Evolutionary conservation across 148 eudicot species (phyloP).

Genomic region (Silene uniflora): DNA sequence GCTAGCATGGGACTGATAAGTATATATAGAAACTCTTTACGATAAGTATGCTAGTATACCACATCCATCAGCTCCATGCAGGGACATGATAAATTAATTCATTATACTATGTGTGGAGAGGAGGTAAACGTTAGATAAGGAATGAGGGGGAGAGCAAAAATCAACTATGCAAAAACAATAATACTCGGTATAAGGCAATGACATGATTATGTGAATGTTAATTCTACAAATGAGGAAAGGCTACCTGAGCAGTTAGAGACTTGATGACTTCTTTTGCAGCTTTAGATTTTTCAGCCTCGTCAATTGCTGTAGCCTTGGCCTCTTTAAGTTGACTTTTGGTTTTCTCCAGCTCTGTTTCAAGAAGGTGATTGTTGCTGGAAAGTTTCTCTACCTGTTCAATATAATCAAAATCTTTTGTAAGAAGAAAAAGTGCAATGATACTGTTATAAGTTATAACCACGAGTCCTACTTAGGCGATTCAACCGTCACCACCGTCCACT

Average conservation of each 20-base stretch:
- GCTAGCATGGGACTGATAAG: too few relatives aligned
- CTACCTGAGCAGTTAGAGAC: conserved; percentile 81
- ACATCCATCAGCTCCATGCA: not conserved
- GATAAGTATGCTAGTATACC: not conserved
- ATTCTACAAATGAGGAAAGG: not conserved
- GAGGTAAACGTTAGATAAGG: not conserved
- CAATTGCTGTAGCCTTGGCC: conserved; percentile 54
- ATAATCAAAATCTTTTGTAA: not conserved
- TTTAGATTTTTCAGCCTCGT: conserved; percentile 77
- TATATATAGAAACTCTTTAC: too few relatives aligned
- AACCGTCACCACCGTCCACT: not conserved
- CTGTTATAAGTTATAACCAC: not conserved
- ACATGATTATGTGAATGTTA: not conserved
- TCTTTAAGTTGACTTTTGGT: conserved; percentile 58
- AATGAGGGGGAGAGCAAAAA: not conserved
- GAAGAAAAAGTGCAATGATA: not conserved
- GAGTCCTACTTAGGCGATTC: not conserved
- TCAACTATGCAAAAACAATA: conserved; percentile 1
- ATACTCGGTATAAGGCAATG: not conserved
- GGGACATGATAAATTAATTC: too few relatives aligned
- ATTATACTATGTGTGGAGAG: too few relatives aligned
- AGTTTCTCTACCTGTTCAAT: conserved; percentile 61
- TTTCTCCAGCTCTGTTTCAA: conserved; percentile 66
- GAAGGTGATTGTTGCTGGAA: conserved; percentile 48
- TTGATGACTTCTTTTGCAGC: conserved; percentile 88